Evolutionary conservation across 805 yeast species (phyloP).

Genomic region (Candida endomychidarum): DNA sequence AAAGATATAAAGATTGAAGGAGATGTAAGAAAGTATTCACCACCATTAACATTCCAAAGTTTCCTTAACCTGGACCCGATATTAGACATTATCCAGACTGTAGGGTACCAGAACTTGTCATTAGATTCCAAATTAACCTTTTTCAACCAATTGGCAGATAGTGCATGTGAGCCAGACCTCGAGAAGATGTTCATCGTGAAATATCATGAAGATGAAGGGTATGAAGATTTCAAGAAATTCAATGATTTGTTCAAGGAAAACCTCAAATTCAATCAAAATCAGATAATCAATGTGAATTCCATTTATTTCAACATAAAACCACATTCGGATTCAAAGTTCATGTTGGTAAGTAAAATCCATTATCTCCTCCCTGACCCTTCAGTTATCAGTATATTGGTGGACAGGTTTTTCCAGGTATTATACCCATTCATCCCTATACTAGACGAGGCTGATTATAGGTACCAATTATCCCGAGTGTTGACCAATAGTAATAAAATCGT

Average conservation of each 20-base stretch:
- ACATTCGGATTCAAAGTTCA: background rate
- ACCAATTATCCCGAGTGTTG: constrained; percentile 2
- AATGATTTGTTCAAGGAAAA: constrained; percentile 3
- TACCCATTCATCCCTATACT: constrained; percentile 49
- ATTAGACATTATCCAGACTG: constrained; percentile 4
- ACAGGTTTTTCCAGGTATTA: constrained; percentile 35
- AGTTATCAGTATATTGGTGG: constrained; percentile 6
- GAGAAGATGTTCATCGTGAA: constrained; percentile 10
- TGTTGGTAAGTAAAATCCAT: constrained; percentile 4
- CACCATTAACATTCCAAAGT: constrained; percentile 14
- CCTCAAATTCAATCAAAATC: background rate
- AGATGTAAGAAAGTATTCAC: constrained; percentile 7
- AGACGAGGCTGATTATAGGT: constrained; percentile 36
- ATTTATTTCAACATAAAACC: background rate
- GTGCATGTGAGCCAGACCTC: constrained; percentile 9
- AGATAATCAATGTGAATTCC: constrained; percentile 1
- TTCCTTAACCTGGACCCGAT: constrained; percentile 9
- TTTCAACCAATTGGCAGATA: constrained; percentile 13
- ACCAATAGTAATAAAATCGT: constrained; percentile 7
- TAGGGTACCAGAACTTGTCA: constrained; percentile 8
- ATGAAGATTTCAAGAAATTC: constrained; percentile 11
- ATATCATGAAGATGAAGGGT: constrained; percentile 15
- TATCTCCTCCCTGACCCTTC: constrained; percentile 8
- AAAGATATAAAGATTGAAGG: constrained; percentile 7
- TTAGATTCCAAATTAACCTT: constrained; percentile 11